A percentile compares a stretch with the other conserved stretches of the same genome.
phyloP scores from a whole-genome alignment of 129 eudicot species.

The Artemisia argyi region DNA sequence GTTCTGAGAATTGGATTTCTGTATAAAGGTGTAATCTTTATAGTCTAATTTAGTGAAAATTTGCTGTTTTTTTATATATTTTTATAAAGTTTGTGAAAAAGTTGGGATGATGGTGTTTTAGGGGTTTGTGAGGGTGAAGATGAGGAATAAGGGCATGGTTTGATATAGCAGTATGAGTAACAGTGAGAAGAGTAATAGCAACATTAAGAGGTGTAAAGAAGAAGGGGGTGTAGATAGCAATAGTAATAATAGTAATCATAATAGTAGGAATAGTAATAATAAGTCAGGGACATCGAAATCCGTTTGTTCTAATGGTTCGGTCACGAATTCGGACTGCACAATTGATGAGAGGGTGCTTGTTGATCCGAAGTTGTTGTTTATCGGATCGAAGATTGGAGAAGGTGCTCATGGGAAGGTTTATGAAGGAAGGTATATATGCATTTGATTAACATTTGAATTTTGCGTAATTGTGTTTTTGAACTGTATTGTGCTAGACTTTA shows the following conservation, averaged over 20 bases:
- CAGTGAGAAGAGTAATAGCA: conserved; percentile 44
- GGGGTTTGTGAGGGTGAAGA: conserved; percentile 37
- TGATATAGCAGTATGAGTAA: conserved; percentile 73
- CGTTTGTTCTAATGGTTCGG: conserved; percentile 54
- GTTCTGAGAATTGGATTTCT: conserved; percentile 2
- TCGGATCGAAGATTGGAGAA: conserved; percentile 81
- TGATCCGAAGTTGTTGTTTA: conserved; percentile 80
- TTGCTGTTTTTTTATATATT: not conserved
- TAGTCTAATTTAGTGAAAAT: not conserved
- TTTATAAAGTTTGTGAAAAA: conserved; percentile 2
- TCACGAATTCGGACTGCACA: conserved; percentile 37
- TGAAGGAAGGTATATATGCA: conserved; percentile 79
- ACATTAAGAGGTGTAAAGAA: conserved; percentile 29
- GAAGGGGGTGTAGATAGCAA: conserved; percentile 38
- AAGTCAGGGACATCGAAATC: conserved; percentile 38
- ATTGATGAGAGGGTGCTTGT: conserved; percentile 78
- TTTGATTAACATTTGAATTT: conserved; percentile 11
- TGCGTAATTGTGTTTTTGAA: conserved; percentile 12
- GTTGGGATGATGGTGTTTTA: conserved; percentile 19
- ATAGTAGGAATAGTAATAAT: conserved; percentile 28
- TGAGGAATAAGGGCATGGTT: conserved; percentile 62
- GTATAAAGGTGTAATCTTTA: conserved; percentile 20
- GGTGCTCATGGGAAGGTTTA: conserved; percentile 97
- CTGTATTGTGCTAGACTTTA: not conserved
- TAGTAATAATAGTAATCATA: conserved; percentile 9